Percentiles rank a stretch among this genome's conserved stretches.
phyloP scores from a whole-genome alignment of 2,329 filamentous ascomycete genomes.

The Huntiella bhutanensis region DNA sequence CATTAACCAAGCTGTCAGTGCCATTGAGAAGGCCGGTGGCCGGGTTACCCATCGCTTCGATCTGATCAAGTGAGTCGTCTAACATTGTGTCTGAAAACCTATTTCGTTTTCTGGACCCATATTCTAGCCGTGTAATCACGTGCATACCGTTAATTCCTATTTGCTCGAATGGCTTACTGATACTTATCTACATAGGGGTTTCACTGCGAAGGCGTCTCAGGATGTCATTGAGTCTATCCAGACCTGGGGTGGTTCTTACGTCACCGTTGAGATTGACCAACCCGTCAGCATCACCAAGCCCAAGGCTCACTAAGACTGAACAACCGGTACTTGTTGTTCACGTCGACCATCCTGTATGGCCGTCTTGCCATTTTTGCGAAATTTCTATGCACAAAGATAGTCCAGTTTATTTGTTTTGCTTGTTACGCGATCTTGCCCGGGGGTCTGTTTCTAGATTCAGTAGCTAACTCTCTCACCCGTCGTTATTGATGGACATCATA shows the following conservation, averaged over 20 bases:
- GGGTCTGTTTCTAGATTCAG: too few species aligned
- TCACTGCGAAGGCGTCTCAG: constrained; percentile 54
- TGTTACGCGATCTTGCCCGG: too few species aligned
- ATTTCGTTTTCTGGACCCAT: not conserved
- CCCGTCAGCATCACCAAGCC: constrained; percentile 31
- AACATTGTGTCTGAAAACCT: not conserved
- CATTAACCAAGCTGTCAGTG: constrained; percentile 50
- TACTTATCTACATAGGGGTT: constrained; percentile 36
- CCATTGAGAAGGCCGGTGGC: constrained; percentile 51
- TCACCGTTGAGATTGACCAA: constrained; percentile 57
- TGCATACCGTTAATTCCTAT: too few species aligned
- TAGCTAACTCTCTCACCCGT: too few species aligned
- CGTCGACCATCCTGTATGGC: too few species aligned
- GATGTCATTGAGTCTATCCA: constrained; percentile 50
- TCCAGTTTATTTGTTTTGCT: too few species aligned
- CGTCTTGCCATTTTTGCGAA: too few species aligned
- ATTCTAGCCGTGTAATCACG: too few species aligned
- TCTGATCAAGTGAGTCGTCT: constrained; percentile 41
- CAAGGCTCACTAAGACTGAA: constrained; percentile 13
- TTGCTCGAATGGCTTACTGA: too few species aligned
- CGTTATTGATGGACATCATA: too few species aligned
- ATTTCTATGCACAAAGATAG: too few species aligned
- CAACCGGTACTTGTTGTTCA: too few species aligned
- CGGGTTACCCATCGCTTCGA: constrained; percentile 62
- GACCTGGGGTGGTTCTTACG: constrained; percentile 32